Evolutionary conservation across 228 moss, liverwort and hornwort species (phyloP), one percentile per base, ranked within the genome.

Genomic region (Sphagnum fallax): DNA sequence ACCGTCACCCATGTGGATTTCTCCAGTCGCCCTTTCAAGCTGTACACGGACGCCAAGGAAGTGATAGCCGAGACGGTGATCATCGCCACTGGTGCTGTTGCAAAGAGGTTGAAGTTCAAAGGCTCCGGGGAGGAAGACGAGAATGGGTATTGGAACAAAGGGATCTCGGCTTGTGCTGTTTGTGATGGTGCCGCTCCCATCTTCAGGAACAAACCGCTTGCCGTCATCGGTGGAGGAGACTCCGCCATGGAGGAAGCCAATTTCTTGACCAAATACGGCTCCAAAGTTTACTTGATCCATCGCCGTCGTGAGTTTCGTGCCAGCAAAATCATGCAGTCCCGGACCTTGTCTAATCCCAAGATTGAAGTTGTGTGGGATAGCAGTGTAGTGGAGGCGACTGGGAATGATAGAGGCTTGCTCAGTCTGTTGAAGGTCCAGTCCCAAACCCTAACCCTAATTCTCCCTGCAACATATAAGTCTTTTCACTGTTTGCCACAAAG

Each of bases 321-420:
- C 0, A 85, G 85, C 78, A 85, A 85, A 74, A 81, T 85, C 16
- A 85, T 85, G 85, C 85, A 85, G 58, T 73, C 76, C 8, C 78
- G 81, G 71, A 72, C 63, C 5, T 60, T 85, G 63, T 61, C 58
- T 9, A 74, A 85, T 73, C 79, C 79, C 10, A 85, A 85, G 64
- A 76, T 85, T 51, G 57, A 73, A 59, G 78, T 85, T 4, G 5
- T 85, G 15, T 85, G 85, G 85, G 78, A 85, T 64, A 81, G 79
- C 52, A 76, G 51, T 9, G 85, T 77, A 2, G 69, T 79, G 0
- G 85, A 85, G 70, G 81, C 85, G 5, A 68, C 64, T 4, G 76
- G 81, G 1, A 81, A 75, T 11, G 74, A 68, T 55, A 73, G 74
- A 62, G 61, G 52, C 5, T 18, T 69, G 47, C 81, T 85, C 47